Evolutionary conservation across 352 stramenopile genomes (phyloP).

Genomic region (Thraustotheca clavata): DNA sequence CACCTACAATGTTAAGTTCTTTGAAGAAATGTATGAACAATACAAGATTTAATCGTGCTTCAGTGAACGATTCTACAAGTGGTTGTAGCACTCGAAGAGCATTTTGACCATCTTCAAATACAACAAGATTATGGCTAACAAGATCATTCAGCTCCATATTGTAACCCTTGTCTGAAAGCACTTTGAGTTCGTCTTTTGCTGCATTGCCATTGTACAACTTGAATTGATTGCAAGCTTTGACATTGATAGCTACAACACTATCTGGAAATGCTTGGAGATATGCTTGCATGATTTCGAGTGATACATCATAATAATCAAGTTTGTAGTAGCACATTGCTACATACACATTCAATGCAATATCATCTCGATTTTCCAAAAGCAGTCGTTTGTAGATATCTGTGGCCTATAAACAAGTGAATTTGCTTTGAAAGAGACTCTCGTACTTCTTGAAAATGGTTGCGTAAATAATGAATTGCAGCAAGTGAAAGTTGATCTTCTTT

Average conservation of each 20-base stretch:
- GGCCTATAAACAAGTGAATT: constrained; percentile 34
- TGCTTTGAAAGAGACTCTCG: neutral
- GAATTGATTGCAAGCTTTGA: constrained; percentile 97
- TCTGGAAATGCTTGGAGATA: constrained; percentile 91
- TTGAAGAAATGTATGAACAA: neutral
- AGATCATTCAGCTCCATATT: constrained; percentile 89
- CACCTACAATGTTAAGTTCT: constrained; percentile 28
- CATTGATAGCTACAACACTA: constrained; percentile 89
- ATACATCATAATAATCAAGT: constrained; percentile 96
- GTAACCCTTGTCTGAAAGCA: constrained; percentile 82
- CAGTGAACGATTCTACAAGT: constrained; percentile 89
- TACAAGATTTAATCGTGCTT: constrained; percentile 91
- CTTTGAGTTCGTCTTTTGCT: constrained; percentile 92
- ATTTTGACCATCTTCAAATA: constrained; percentile 92
- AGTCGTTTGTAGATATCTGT: constrained; percentile 96
- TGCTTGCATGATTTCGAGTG: constrained; percentile 93
- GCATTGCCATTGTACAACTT: constrained; percentile 95
- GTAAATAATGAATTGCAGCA: constrained; percentile 93
- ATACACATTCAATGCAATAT: constrained; percentile 96
- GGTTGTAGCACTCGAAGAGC: constrained; percentile 88
- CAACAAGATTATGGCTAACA: constrained; percentile 94
- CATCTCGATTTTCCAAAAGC: constrained; percentile 91
- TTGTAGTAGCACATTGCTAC: constrained; percentile 99
- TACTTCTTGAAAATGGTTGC: constrained; percentile 89
- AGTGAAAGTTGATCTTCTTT: constrained; percentile 95